phyloP scores from a whole-genome alignment of 495 filamentous ascomycete species.

The Trichoderma orchidacearum region DNA sequence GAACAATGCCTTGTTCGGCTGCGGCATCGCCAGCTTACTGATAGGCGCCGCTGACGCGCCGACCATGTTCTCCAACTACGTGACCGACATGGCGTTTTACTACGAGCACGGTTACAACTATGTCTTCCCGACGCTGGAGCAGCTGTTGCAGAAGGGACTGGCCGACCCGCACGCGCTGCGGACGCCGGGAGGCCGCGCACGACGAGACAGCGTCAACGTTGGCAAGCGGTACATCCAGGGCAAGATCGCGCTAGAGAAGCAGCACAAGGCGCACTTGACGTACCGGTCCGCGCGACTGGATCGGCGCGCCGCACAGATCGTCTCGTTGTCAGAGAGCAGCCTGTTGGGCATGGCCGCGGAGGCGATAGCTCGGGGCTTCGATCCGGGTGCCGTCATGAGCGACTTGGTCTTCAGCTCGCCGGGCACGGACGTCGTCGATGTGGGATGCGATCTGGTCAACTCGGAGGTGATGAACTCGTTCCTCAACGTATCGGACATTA shows the following conservation, averaged over 20 bases:
- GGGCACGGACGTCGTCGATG: constrained; percentile 19
- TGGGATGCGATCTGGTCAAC: constrained; percentile 17
- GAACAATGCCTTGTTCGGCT: constrained; percentile 16
- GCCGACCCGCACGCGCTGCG: constrained; percentile 9
- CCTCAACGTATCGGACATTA: constrained; percentile 17
- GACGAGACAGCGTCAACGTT: constrained; percentile 8
- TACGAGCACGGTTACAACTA: constrained; percentile 20
- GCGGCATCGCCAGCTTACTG: constrained; percentile 10
- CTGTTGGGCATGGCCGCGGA: constrained; percentile 17
- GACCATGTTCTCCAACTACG: constrained; percentile 17
- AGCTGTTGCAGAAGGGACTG: constrained; percentile 5
- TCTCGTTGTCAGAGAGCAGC: constrained; percentile 17
- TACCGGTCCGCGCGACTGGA: constrained; percentile 10
- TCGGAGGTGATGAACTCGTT: constrained; percentile 21
- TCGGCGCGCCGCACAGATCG: constrained; percentile 8
- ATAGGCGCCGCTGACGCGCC: constrained; percentile 14
- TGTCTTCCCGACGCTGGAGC: constrained; percentile 15
- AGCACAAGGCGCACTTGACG: constrained; percentile 2
- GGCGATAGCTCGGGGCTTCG: constrained; percentile 15
- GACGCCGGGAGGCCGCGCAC: constrained; percentile 12
- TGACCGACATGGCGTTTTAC: constrained; percentile 17
- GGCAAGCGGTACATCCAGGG: constrained; percentile 13
- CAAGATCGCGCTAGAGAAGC: constrained; percentile 13
- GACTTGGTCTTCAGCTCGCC: constrained; percentile 16
- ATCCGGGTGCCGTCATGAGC: constrained; percentile 13